phyloP scores from a whole-genome alignment of 345 rosid species.

The Rubroshorea leprosula region DNA sequence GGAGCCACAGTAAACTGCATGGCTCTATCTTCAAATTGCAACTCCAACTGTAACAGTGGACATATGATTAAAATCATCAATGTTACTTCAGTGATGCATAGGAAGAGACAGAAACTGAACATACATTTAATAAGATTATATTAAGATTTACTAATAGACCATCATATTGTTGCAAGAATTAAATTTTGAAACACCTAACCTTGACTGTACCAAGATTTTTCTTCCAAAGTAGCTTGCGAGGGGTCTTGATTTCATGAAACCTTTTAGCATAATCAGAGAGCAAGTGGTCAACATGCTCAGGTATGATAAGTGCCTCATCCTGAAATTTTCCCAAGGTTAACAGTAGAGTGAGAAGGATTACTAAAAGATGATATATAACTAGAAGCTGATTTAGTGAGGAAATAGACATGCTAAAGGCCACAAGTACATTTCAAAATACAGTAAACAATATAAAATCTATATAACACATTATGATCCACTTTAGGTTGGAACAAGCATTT shows the following conservation, averaged over 20 bases:
- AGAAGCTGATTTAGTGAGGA: not conserved
- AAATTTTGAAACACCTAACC: slow-evolving; percentile 37
- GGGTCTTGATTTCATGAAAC: slow-evolving; percentile 84
- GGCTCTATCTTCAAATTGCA: slow-evolving; percentile 83
- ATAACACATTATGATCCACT: not conserved
- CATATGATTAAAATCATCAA: slow-evolving; percentile 12
- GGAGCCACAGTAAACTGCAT: slow-evolving; percentile 81
- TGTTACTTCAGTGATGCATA: slow-evolving; percentile 4
- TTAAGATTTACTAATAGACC: not conserved
- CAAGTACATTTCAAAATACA: not conserved
- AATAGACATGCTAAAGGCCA: not conserved
- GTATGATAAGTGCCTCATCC: slow-evolving; percentile 78
- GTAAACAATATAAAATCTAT: no score
- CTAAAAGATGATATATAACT: not conserved
- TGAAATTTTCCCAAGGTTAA: slow-evolving; percentile 31
- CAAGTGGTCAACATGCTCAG: slow-evolving; percentile 67
- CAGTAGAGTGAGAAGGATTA: slow-evolving; percentile 2
- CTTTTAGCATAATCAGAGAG: slow-evolving; percentile 73
- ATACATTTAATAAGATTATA: not conserved
- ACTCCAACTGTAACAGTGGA: slow-evolving; percentile 58
- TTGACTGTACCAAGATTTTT: slow-evolving; percentile 93
- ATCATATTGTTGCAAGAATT: not conserved
- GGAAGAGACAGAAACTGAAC: not conserved
- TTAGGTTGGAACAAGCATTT: not conserved
- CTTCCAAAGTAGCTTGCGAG: slow-evolving; percentile 94